Evolutionary conservation across 2,329 filamentous ascomycete genomes (phyloP).

Genomic region (Madurella fahalii): DNA sequence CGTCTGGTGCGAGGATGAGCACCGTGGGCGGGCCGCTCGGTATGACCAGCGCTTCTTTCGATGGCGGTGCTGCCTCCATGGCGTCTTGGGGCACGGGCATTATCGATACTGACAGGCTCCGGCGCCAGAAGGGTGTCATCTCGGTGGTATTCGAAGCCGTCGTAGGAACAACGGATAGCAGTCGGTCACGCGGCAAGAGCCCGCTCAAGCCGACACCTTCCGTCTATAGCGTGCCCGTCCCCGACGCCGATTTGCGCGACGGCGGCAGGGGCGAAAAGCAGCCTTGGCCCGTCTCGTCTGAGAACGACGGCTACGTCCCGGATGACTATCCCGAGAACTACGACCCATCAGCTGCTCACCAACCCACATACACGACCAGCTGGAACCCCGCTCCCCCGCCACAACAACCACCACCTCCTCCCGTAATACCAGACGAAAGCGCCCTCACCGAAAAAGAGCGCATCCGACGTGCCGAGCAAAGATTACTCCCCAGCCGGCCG

Average conservation of each 20-base stretch:
- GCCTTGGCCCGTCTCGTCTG: slow-evolving; percentile 17
- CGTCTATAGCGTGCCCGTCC: slow-evolving; percentile 23
- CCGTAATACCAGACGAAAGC: slow-evolving; percentile 53
- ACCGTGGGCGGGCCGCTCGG: slow-evolving; percentile 30
- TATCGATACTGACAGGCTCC: slow-evolving; percentile 79
- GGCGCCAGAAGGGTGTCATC: slow-evolving; percentile 88
- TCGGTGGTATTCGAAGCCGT: slow-evolving; percentile 81
- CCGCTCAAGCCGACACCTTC: slow-evolving; percentile 20
- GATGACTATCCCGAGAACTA: slow-evolving; percentile 23
- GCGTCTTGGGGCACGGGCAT: slow-evolving; percentile 63
- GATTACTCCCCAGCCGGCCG: slow-evolving; percentile 76
- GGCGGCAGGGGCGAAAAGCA: slow-evolving; percentile 22
- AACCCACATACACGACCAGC: slow-evolving; percentile 23
- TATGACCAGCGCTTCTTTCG: slow-evolving; percentile 31
- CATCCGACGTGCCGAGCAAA: slow-evolving; percentile 70
- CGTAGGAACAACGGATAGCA: slow-evolving; percentile 79
- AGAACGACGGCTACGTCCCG: slow-evolving; percentile 19
- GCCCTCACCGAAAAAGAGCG: slow-evolving; percentile 77
- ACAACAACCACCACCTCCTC: slow-evolving; percentile 29
- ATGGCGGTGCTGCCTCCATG: slow-evolving; percentile 41
- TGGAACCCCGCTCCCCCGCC: slow-evolving; percentile 32
- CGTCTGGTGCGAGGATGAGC: slow-evolving; percentile 37
- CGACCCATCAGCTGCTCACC: slow-evolving; percentile 11
- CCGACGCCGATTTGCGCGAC: slow-evolving; percentile 19
- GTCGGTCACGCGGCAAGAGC: slow-evolving; percentile 43